phyloP scores from a whole-genome alignment of 306 rosid species.

The Quercus berberidifolia region DNA sequence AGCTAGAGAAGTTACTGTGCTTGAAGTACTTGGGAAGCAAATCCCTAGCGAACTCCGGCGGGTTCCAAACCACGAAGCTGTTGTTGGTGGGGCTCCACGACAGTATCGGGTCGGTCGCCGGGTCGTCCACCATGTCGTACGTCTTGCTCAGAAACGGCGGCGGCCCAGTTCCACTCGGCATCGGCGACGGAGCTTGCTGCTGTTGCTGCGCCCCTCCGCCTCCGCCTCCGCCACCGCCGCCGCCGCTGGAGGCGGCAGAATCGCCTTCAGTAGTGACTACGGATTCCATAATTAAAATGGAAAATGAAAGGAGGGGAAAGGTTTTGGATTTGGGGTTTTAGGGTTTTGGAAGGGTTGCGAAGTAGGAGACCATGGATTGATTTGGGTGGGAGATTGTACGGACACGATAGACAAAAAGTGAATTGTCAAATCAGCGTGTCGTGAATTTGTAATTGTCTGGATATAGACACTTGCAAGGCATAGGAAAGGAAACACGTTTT shows the following conservation, averaged over 20 bases:
- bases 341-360: conserved; percentile 1
- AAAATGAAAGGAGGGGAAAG: too few relatives aligned
- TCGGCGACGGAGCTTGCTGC: conserved; percentile 52
- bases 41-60: conserved; percentile 93
- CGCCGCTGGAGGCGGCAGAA: background rate
- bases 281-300: conserved; percentile 32
- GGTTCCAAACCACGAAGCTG: conserved; percentile 97
- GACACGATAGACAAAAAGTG: background rate
- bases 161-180: conserved; percentile 59
- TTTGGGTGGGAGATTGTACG: background rate
- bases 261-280: conserved; percentile 31
- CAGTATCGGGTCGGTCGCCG: conserved; percentile 69
- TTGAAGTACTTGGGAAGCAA: conserved; percentile 90
- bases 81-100: conserved; percentile 91
- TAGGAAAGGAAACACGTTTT: background rate
- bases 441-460: too few relatives aligned
- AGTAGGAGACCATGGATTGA: conserved; percentile 8
- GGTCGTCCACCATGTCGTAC: conserved; percentile 94
- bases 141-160: conserved; percentile 96
- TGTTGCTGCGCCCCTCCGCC: conserved; percentile 9
- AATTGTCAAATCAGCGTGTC: too few relatives aligned
- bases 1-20: conserved; percentile 93
- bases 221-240: background rate
- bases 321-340: conserved; percentile 17
- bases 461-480: too few relatives aligned